Evolutionary conservation across 106 monocot species (phyloP).

Genomic region (Posidonia australis): DNA sequence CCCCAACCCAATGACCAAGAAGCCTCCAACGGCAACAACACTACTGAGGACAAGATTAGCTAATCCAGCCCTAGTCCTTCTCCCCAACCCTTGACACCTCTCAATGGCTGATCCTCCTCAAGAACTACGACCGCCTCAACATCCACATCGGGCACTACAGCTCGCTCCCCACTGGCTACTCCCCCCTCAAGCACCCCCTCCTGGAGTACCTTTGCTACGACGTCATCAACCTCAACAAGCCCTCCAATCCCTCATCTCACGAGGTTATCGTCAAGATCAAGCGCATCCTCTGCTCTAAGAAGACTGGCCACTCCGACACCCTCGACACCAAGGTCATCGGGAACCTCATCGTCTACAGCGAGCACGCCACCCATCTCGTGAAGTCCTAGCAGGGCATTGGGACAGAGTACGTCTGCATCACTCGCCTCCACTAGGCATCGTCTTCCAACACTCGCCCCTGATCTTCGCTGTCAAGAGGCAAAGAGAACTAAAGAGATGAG

Average conservation of each 20-base stretch:
- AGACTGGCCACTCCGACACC: conserved; percentile 86
- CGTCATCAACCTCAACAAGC: conserved; percentile 87
- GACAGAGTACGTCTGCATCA: conserved; percentile 92
- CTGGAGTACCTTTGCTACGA: conserved; percentile 64
- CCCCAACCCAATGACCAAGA: too few species aligned
- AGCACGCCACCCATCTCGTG: conserved; percentile 81
- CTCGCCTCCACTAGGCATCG: conserved; percentile 65
- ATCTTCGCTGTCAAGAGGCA: conserved; percentile 89
- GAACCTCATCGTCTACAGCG: conserved; percentile 85
- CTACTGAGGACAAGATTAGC: conserved; percentile 14
- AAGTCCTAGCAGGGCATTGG: conserved; percentile 96
- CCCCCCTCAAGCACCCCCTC: too few species aligned
- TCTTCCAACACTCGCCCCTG: conserved; percentile 81
- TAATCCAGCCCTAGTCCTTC: conserved; percentile 65
- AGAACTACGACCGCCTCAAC: too few species aligned
- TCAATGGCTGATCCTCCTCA: conserved; percentile 77
- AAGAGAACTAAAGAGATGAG: too few species aligned
- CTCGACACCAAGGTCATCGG: conserved; percentile 94
- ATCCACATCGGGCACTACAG: conserved; percentile 93
- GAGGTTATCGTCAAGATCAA: conserved; percentile 95
- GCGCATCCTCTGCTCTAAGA: conserved; percentile 67
- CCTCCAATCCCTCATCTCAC: conserved; percentile 92
- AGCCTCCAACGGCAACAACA: too few species aligned
- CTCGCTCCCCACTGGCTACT: conserved; percentile 69
- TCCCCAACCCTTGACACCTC: conserved; percentile 63